A percentile compares a stretch with the other conserved stretches of the same genome.
Conservation (phyloP, 2,329 filamentous ascomycete species). For the Chaetomiaceae sp. region DNA sequence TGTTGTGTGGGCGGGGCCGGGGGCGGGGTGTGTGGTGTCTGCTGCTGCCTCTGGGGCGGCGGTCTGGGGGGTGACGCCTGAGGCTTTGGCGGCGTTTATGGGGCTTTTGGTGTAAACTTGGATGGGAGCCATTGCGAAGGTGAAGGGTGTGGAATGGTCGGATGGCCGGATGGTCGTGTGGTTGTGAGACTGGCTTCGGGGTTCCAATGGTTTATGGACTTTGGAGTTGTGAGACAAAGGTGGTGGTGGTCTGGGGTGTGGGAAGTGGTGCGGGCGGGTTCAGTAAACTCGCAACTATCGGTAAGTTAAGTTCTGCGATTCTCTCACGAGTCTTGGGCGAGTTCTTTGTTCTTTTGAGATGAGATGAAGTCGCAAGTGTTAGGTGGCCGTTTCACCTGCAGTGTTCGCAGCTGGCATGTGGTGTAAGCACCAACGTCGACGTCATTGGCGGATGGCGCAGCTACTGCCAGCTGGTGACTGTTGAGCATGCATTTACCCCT, state of each 20-base stretch:
- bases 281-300: too few species aligned
- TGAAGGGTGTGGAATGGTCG: not conserved
- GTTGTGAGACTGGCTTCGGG: too few species aligned
- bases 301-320: too few species aligned
- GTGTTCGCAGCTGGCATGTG: too few species aligned
- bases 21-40: slow-evolving; percentile 26
- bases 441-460: slow-evolving; percentile 25
- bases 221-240: too few species aligned
- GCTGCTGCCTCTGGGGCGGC: slow-evolving; percentile 26
- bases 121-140: slow-evolving; percentile 59
- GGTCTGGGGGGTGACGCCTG: slow-evolving; percentile 46
- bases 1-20: slow-evolving; percentile 23
- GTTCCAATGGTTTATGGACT: too few species aligned
- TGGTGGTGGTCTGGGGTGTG: too few species aligned
- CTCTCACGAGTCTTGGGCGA: too few species aligned
- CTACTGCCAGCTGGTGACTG: slow-evolving; percentile 6
- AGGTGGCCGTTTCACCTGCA: slow-evolving; percentile 8
- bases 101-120: slow-evolving; percentile 56
- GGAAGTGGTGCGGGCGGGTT: too few species aligned
- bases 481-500: not conserved
- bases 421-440: slow-evolving; percentile 25
- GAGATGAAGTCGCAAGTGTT: not conserved
- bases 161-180: too few species aligned
- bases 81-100: slow-evolving; percentile 53
- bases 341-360: not conserved